Evolutionary conservation across 768 basidiomycete species (phyloP).

Genomic region (Boletus patriciae): DNA sequence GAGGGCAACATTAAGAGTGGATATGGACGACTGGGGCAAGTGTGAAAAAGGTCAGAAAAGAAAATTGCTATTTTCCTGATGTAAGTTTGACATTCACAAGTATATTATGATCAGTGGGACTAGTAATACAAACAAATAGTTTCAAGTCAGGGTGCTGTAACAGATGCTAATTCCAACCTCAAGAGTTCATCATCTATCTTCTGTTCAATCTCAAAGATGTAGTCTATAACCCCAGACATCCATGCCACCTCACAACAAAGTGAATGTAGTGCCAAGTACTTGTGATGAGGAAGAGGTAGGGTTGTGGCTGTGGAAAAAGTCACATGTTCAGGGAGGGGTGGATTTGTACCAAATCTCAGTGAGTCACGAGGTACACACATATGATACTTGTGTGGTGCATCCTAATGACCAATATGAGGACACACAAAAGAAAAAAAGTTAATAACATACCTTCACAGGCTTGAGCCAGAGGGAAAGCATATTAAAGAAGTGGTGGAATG

Average conservation of each 20-base stretch:
- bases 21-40: conserved; percentile 30
- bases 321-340: not conserved
- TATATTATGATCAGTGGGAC: too few relatives aligned
- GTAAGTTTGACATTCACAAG: too few relatives aligned
- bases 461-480: conserved; percentile 3
- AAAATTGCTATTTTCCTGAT: too few relatives aligned
- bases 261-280: conserved; percentile 2
- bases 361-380: not conserved
- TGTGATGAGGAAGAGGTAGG: not conserved
- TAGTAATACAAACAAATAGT: too few relatives aligned
- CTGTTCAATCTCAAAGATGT: conserved; percentile 5
- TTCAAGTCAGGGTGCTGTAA: too few relatives aligned
- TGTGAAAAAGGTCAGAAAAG: too few relatives aligned
- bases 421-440: not conserved
- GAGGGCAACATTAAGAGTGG: conserved; percentile 39
- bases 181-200: not conserved
- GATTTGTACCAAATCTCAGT: too few relatives aligned
- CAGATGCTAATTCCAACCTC: too few relatives aligned
- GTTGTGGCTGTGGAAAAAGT: not conserved
- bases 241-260: conserved; percentile 9
- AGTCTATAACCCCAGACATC: conserved; percentile 6
- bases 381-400: not conserved
- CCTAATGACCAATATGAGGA: not conserved
- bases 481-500: not conserved
- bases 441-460: not conserved